Evolutionary conservation across 257 asterid species (phyloP), one percentile per base, ranked within the genome.

Genomic region (Solanum sejunctum): DNA sequence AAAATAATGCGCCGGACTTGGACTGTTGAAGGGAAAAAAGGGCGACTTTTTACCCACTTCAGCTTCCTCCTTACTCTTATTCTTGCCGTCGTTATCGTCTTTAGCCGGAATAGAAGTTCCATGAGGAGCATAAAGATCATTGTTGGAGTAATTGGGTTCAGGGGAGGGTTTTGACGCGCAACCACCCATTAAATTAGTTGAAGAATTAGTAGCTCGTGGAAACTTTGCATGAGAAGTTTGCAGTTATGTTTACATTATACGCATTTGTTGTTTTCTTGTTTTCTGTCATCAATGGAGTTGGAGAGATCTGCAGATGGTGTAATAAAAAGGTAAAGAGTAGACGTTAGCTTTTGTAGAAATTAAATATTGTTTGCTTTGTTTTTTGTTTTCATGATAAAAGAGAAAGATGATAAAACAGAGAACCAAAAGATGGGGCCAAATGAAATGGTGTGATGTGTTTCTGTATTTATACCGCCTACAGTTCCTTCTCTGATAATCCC

Each of bases 21-120:
- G 99, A 85, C 96, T 94, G 91, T 94, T 94, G 55, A 96, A 96
- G 15, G 97, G 95, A 78, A 93, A 94, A 85, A 92, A 91, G 2
- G 98, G 98, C 7, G 98, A 94, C 80, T 91, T 96, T 80, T 89
- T 93, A 7, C 91, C 93, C 11, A 63, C 86, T 66, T 92, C 97
- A 36, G 77, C 12, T 66, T 11, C 47, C 73, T 32, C 73, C n/a
- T 66, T 66, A 21, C 47, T 66, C 12, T 17, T 66, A 66, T 15
- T 66, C 1, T 66, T n/a, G 5, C 32, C 45, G 5, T 84, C 80
- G 55, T 87, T 66, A 69, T 66, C 32, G 32, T 6, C 73, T 71
- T 72, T 60, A 39, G 84, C 13, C 12, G 63, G 88, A 36, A 69
- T 85, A 26, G 85, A 87, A 60, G 72, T 86, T 45, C 21, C 63